These are phyloP conservation scores for Stemphylium beticola DNA, from an alignment of 2,329 filamentous ascomycete genomes.

Conservation along the genomic window DNA sequence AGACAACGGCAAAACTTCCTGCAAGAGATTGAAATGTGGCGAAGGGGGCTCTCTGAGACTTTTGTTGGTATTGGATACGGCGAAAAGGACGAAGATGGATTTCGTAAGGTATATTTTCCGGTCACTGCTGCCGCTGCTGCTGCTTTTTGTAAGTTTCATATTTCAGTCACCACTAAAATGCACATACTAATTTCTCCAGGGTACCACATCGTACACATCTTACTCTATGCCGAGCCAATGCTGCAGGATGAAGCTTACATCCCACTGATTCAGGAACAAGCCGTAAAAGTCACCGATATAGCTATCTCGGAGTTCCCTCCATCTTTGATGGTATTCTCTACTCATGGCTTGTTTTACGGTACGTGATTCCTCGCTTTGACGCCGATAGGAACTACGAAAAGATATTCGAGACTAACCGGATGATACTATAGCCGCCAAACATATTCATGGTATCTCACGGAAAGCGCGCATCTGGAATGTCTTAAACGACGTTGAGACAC, in stretches of 20 bases:
- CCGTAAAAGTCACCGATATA: constrained; percentile 38
- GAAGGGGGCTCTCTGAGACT: constrained; percentile 31
- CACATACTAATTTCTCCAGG: constrained; percentile 10
- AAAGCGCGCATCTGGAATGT: constrained; percentile 45
- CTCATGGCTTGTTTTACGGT: constrained; percentile 43
- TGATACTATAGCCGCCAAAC: constrained; percentile 37
- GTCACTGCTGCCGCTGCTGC: constrained; percentile 38
- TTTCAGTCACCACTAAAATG: neutral
- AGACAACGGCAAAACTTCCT: constrained; percentile 30
- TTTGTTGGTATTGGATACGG: constrained; percentile 44
- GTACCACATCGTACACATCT: constrained; percentile 41
- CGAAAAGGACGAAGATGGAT: constrained; percentile 39
- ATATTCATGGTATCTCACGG: constrained; percentile 39
- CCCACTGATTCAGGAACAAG: constrained; percentile 39
- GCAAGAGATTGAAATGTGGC: constrained; percentile 38
- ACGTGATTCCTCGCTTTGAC: neutral
- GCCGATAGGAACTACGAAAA: neutral
- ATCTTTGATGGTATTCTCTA: constrained; percentile 39
- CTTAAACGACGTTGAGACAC: constrained; percentile 38
- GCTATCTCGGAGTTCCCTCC: constrained; percentile 44
- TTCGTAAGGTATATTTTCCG: constrained; percentile 41
- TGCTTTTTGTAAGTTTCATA: constrained; percentile 28
- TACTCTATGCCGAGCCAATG: constrained; percentile 41
- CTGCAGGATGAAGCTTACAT: constrained; percentile 35
- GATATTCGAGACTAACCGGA: neutral